Conservation (phyloP, 2,329 filamentous ascomycete genomes). For the Nemania sp. region DNA sequence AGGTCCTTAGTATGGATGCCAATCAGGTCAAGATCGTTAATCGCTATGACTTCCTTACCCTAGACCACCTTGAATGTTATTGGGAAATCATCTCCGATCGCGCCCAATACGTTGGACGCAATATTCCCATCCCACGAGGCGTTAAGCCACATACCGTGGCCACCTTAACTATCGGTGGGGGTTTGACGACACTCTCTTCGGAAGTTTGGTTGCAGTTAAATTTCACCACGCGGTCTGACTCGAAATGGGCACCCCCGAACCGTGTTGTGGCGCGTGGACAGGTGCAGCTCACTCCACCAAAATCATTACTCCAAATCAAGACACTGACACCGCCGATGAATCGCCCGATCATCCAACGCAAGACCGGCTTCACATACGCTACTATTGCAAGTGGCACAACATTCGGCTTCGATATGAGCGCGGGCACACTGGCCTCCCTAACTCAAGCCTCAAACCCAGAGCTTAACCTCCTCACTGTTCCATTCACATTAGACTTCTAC, state of each 20-base stretch:
- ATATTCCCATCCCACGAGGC: conserved; percentile 48
- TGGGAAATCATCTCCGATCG: conserved; percentile 51
- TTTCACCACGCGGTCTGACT: conserved; percentile 49
- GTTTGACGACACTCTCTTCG: conserved; percentile 36
- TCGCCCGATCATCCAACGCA: conserved; percentile 34
- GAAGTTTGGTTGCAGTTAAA: conserved; percentile 55
- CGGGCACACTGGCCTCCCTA: conserved; percentile 50
- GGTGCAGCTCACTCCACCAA: conserved; percentile 46
- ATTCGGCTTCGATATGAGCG: conserved; percentile 51
- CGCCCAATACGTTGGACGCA: conserved; percentile 41
- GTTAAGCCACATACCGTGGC: conserved; percentile 50
- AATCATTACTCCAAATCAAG: conserved; percentile 39
- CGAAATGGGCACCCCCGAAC: conserved; percentile 56
- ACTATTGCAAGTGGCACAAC: conserved; percentile 42
- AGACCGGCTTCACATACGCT: conserved; percentile 41
- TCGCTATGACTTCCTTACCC: conserved; percentile 57
- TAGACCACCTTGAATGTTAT: conserved; percentile 54
- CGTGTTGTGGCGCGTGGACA: conserved; percentile 59
- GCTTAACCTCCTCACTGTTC: conserved; percentile 50
- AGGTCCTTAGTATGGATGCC: conserved; percentile 52
- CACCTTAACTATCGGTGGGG: conserved; percentile 41
- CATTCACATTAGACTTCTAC: conserved; percentile 60
- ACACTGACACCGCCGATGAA: conserved; percentile 18
- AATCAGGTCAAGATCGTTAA: conserved; percentile 54
- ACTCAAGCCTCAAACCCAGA: conserved; percentile 38